Evolutionary conservation across 1,284 basidiomycete species (phyloP), one percentile per base, ranked within the genome.

Genomic region (Malassezia arunalokei): DNA sequence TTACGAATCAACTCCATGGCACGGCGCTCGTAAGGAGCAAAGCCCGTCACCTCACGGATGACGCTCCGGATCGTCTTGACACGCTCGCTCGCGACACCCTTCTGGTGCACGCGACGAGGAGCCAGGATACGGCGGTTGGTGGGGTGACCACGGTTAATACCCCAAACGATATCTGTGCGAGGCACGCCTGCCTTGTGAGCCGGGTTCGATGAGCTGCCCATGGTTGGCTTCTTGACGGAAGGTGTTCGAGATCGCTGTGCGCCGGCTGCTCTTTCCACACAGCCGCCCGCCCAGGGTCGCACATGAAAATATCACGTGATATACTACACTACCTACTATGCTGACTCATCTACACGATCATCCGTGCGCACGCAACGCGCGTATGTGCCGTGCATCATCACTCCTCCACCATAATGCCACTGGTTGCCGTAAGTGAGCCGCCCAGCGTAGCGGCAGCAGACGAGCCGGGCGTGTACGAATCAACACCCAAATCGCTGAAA

Each of bases 1-100:
- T 96, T 98, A 76, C 92, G 84, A 79, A 98, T 79, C 81, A 99
- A 77, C 79, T 99, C 94, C 87, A 99, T 84, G 56, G 98, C 90
- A 65, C 94, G 84, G 74, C 91, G 82, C 82, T 99, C 94, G 77
- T 99, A 99, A 43, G 94, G 87, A 43, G 91, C 88, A 79, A 96
- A 98, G 60, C 94, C 94, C 74, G 84, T 88, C 27, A 77, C 74
- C 63, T 74, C 68, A 41, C 71, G 61, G 31, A 73, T 51, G 40
- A 71, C 60, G 45, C 61, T 60, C 17, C 65, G 60, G 57, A 70
- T 62, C 40, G 62, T 54, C 58, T 63, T 58, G 47, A 62, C 63
- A 32, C 71, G 80, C 80, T 54, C 85, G 85, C 75, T 83, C 81
- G 67, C 82, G 76, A 58, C 60, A 65, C 92, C 94, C 81, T 96